Percentiles rank a stretch among this genome's conserved stretches.
Conservation (phyloP, 495 filamentous ascomycete genomes). For the Geoglossum glabrum region DNA sequence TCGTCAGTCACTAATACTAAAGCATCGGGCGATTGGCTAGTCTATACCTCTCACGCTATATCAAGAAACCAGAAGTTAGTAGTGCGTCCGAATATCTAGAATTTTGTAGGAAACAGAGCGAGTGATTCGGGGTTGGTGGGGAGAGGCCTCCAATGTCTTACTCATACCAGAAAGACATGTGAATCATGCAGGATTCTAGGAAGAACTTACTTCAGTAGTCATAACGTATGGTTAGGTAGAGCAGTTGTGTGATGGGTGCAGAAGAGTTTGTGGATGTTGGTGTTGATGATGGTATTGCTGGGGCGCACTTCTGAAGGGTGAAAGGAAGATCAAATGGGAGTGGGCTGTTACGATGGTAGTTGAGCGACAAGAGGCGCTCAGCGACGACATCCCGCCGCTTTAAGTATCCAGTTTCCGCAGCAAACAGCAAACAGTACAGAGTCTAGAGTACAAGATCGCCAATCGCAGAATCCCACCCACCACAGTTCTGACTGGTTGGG, state of each 20-base stretch:
- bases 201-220: slow-evolving; percentile 17
- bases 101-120: background rate
- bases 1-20: slow-evolving; percentile 13
- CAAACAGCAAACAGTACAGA: slow-evolving; percentile 1
- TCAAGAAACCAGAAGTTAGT: slow-evolving; percentile 20
- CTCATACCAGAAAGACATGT: background rate
- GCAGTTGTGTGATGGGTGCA: background rate
- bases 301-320: background rate
- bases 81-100: background rate
- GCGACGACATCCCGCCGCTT: slow-evolving; percentile 1
- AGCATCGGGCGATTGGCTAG: slow-evolving; percentile 14
- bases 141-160: background rate
- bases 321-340: slow-evolving; percentile 1
- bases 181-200: background rate
- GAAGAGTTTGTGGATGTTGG: background rate
- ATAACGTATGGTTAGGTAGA: slow-evolving; percentile 8
- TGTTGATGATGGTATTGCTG: background rate
- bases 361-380: slow-evolving; percentile 1
- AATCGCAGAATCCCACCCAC: background rate
- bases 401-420: background rate
- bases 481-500: background rate
- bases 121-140: slow-evolving; percentile 10
- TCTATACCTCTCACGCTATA: slow-evolving; percentile 67
- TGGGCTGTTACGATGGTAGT: slow-evolving; percentile 2
- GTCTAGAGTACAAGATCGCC: background rate